Evolutionary conservation across 2,329 filamentous ascomycete species (phyloP).

Genomic region (Zalaria obscura): DNA sequence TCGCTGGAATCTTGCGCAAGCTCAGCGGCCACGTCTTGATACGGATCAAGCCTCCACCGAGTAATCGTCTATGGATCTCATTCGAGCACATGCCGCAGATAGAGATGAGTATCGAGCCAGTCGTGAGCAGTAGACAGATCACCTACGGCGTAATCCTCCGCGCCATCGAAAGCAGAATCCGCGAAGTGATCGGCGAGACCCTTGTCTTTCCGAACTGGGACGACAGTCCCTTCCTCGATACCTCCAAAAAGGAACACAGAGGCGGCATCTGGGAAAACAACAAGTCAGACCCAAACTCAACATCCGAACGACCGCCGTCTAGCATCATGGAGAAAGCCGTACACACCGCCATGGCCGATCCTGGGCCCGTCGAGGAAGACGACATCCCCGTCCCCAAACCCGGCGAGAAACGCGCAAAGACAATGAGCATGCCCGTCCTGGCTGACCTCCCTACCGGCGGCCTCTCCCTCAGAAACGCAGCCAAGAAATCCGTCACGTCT

Average conservation of each 20-base stretch:
- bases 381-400: slow-evolving; percentile 2
- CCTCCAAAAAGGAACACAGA: slow-evolving; percentile 60
- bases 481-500: slow-evolving; percentile 8
- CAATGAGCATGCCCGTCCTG: slow-evolving; percentile 11
- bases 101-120: slow-evolving; percentile 86
- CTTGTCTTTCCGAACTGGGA: slow-evolving; percentile 92
- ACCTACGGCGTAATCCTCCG: slow-evolving; percentile 85
- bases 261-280: slow-evolving; percentile 62
- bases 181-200: slow-evolving; percentile 86
- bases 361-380: slow-evolving; percentile 1
- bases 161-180: slow-evolving; percentile 88
- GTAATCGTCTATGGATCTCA: slow-evolving; percentile 89
- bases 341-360: slow-evolving; percentile 1
- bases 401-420: slow-evolving; percentile 6
- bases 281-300: neutral
- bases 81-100: slow-evolving; percentile 92
- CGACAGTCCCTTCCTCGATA: slow-evolving; percentile 81
- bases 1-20: slow-evolving; percentile 73
- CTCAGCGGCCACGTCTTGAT: slow-evolving; percentile 75
- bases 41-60: slow-evolving; percentile 86
- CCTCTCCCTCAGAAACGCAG: slow-evolving; percentile 5
- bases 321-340: slow-evolving; percentile 1
- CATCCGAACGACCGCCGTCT: neutral
- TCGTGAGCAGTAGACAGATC: slow-evolving; percentile 89
- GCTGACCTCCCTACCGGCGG: slow-evolving; percentile 3